Percentiles rank a stretch among this genome's conserved stretches.
phyloP scores from a whole-genome alignment of 2,329 filamentous ascomycete species.

The Apiospora malaysiana region DNA sequence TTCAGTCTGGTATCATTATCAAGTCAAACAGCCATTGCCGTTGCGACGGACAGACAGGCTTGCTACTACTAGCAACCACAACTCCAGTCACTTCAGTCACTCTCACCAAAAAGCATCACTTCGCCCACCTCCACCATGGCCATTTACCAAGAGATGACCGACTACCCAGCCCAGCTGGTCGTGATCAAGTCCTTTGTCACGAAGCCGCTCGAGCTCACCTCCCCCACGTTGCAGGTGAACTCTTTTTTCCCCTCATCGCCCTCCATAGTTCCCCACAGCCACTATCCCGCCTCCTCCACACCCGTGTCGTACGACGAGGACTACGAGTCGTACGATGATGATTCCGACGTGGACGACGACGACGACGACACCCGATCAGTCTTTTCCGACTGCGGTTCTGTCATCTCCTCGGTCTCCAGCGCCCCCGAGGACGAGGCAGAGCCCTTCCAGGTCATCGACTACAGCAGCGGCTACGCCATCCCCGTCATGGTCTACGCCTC shows the following conservation, averaged over 20 bases:
- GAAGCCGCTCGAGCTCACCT: slow-evolving; percentile 14
- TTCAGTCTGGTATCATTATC: no score
- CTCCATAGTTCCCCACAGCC: slow-evolving; percentile 15
- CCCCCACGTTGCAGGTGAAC: slow-evolving; percentile 10
- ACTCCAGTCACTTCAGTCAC: neutral
- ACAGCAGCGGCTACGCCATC: slow-evolving; percentile 34
- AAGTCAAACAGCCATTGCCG: neutral
- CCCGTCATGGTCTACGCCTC: slow-evolving; percentile 39
- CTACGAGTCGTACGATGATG: slow-evolving; percentile 16
- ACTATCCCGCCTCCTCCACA: slow-evolving; percentile 11
- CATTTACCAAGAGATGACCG: neutral
- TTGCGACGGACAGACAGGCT: neutral
- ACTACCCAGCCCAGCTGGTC: slow-evolving; percentile 10
- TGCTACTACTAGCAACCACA: neutral
- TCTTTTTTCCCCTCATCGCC: slow-evolving; percentile 9
- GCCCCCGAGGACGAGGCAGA: slow-evolving; percentile 26
- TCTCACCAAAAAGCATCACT: neutral
- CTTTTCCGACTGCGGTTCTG: slow-evolving; percentile 27
- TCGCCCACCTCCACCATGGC: neutral
- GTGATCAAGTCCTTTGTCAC: slow-evolving; percentile 14
- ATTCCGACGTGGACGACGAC: slow-evolving; percentile 17
- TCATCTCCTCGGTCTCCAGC: slow-evolving; percentile 34
- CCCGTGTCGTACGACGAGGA: neutral
- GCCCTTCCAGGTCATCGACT: slow-evolving; percentile 30
- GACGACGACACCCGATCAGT: slow-evolving; percentile 30